Base-by-base conservation (phyloP, 2,329 filamentous ascomycete species). In the Ophiostoma perfectum region DNA sequence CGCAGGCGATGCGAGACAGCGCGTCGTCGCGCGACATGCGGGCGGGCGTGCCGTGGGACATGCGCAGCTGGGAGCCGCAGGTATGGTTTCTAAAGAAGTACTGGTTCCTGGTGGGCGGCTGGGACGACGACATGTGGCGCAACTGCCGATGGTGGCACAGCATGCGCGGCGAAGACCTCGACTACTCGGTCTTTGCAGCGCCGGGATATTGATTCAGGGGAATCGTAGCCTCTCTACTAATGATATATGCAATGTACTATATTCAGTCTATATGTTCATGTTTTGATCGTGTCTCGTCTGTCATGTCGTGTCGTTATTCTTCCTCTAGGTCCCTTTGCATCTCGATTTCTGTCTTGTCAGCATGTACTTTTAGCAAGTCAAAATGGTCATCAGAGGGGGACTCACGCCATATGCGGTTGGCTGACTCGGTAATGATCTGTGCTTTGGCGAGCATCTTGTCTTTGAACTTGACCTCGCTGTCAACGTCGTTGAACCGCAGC, bases 351-450 rank as follows among this genome's bases (percentile, higher is more conserved):
- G 70, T 7, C 14, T 27, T 9, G 67, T 71, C 41, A 70, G 70
- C 36, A 12, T 27, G 4, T 12, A 12, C 14, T 52, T 27, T 14
- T 7, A 63, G 8, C 44, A 14, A 47, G 18, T 67, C 3, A 42
- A 18, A 67, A 45, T 45, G 42, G 42, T 2, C 42, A 45, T 45
- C 14, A 49, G 1, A 49, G 39, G 64, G 64, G 39, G 5, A 80
- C 84, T 76, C 79, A 87, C 84, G 87, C 88, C 89, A 92, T 36
- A 92, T 78, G 70, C 84, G 83, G 77, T 86, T 91, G 18, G 90
- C 90, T 63, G 88, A 88, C 42, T 86, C 82, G 41, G 87, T 83
- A 70, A 93, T 92, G 45, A 88, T 81, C 69, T 86, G 84, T 1
- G 89, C 89, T 75, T 91, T 92, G 27, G 42, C 66, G 0, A 67